Percentiles rank a stretch among this genome's conserved stretches.
Conservation (phyloP, 129 eudicot genomes). For the Chrysanthemum lavandulifolium region DNA sequence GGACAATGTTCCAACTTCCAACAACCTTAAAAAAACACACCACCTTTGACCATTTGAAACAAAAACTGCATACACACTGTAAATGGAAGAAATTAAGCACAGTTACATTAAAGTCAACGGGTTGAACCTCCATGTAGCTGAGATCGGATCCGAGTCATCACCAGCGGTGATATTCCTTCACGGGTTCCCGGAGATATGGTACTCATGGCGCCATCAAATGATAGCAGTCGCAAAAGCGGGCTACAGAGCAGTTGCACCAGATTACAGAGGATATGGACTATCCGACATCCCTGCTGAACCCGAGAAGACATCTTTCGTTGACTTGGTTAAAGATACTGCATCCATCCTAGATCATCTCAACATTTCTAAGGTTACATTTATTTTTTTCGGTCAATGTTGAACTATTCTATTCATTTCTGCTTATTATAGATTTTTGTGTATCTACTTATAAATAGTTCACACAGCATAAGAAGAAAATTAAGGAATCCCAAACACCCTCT, state of each 20-base stretch:
- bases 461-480: too few relatives aligned
- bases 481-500: too few relatives aligned
- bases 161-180: conserved; percentile 39
- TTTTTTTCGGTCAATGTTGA: too few relatives aligned
- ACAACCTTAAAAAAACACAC: not conserved
- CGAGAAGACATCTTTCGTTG: conserved; percentile 32
- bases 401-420: too few relatives aligned
- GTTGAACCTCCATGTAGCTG: conserved; percentile 43
- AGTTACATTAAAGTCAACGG: conserved; percentile 31
- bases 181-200: conserved; percentile 54
- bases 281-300: conserved; percentile 43
- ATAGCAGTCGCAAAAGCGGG: conserved; percentile 42
- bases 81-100: conserved; percentile 43
- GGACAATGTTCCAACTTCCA: not conserved
- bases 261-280: conserved; percentile 49
- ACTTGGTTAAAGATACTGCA: conserved; percentile 31
- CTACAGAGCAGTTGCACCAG: conserved; percentile 38
- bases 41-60: too few relatives aligned
- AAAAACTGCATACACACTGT: not conserved
- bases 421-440: too few relatives aligned
- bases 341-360: conserved; percentile 38
- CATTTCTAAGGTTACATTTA: conserved; percentile 36
- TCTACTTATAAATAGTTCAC: too few relatives aligned
- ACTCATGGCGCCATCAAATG: conserved; percentile 60
- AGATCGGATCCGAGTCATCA: conserved; percentile 31